Conservation (phyloP, 2,329 filamentous ascomycete genomes). For the Cercospora nicotianae region DNA sequence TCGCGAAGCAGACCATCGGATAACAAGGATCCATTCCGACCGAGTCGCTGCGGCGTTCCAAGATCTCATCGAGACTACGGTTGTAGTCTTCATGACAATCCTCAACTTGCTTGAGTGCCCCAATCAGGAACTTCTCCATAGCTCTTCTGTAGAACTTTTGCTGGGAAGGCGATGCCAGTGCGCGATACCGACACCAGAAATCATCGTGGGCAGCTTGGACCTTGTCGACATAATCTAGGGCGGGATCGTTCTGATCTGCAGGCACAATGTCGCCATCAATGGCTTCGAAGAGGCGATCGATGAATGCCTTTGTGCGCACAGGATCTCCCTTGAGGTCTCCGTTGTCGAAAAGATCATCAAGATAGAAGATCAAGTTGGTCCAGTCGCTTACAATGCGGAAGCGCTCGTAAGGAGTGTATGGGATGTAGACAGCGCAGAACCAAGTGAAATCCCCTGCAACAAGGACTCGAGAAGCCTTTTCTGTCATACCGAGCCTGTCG, state of each 20-base stretch:
- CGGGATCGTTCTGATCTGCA: background rate
- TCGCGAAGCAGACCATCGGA: background rate
- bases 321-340: background rate
- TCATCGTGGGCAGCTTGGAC: background rate
- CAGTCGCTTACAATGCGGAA: background rate
- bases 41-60: background rate
- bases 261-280: background rate
- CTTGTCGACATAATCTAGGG: background rate
- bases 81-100: background rate
- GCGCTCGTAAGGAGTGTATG: background rate
- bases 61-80: background rate
- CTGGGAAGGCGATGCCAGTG: background rate
- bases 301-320: background rate
- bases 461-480: background rate
- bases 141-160: background rate
- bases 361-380: background rate
- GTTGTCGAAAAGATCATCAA: background rate
- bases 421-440: background rate
- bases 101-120: background rate
- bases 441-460: background rate
- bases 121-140: background rate
- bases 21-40: background rate
- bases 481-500: background rate
- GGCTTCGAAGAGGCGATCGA: background rate
- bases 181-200: background rate